Evolutionary conservation across 371 early-diverging fungal genomes (phyloP).

Genomic region (Funneliformis caledonium): DNA sequence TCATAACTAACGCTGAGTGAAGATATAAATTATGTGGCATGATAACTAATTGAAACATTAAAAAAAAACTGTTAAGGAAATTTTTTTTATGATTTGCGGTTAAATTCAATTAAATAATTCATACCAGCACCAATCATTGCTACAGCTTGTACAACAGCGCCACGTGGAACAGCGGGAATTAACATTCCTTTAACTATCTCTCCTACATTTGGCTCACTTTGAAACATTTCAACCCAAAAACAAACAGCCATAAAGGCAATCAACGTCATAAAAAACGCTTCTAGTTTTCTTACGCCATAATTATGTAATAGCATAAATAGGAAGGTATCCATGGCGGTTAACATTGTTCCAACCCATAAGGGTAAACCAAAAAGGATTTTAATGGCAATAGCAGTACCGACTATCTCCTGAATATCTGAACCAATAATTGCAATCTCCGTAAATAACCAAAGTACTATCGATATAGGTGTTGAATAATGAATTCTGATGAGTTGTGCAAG

Average conservation of each 20-base stretch:
- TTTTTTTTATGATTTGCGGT: not conserved
- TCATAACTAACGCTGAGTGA: slow-evolving; percentile 51
- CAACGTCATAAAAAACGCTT: slow-evolving; percentile 66
- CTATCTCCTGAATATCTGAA: slow-evolving; percentile 76
- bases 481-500: slow-evolving; percentile 62
- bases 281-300: slow-evolving; percentile 69
- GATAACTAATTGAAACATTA: slow-evolving; percentile 47
- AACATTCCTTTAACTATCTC: slow-evolving; percentile 65
- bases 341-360: slow-evolving; percentile 68
- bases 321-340: slow-evolving; percentile 74
- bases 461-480: slow-evolving; percentile 55
- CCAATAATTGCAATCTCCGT: slow-evolving; percentile 79
- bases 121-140: slow-evolving; percentile 66
- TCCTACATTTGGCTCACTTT: slow-evolving; percentile 58
- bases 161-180: slow-evolving; percentile 61
- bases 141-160: slow-evolving; percentile 66
- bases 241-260: slow-evolving; percentile 69
- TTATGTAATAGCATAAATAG: slow-evolving; percentile 66
- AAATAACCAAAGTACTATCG: slow-evolving; percentile 61
- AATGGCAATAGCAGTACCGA: slow-evolving; percentile 78
- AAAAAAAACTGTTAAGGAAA: not conserved
- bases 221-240: slow-evolving; percentile 71
- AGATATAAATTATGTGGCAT: slow-evolving; percentile 84
- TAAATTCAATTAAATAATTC: not conserved
- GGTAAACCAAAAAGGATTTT: slow-evolving; percentile 65